Conservation (phyloP, 257 asterid species). For the Solanum chiquidenum region DNA sequence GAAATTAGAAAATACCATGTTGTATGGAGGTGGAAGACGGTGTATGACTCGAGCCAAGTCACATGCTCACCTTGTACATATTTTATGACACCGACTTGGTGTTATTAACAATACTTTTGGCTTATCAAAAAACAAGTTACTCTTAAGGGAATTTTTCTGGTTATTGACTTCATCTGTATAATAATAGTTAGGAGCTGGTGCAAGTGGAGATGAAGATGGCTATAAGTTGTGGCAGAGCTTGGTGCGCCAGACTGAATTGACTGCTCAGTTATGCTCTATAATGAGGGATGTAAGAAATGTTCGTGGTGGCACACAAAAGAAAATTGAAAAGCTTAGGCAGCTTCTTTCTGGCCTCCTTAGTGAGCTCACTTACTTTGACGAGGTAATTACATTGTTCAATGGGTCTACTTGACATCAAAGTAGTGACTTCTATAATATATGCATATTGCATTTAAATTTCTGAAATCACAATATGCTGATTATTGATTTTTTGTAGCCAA, state of each 20-base stretch:
- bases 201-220: constrained; percentile 74
- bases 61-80: background rate
- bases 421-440: background rate
- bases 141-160: background rate
- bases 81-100: background rate
- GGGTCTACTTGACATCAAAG: background rate
- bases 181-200: constrained; percentile 52
- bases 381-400: constrained; percentile 33
- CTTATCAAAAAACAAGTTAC: background rate
- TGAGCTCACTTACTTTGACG: constrained; percentile 95
- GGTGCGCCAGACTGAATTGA: constrained; percentile 92
- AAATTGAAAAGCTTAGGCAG: constrained; percentile 94
- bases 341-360: constrained; percentile 93
- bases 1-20: background rate
- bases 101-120: background rate
- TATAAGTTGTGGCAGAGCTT: constrained; percentile 93
- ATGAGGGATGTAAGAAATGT: constrained; percentile 92
- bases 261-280: constrained; percentile 88
- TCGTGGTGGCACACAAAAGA: constrained; percentile 91
- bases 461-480: background rate
- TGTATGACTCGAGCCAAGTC: background rate
- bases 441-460: background rate
- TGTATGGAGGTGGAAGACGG: background rate
- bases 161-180: constrained; percentile 16
- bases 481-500: constrained; percentile 55